These are phyloP conservation scores for Wickerhamiella brachini DNA, from an alignment of 805 yeast species.

Conservation along the genomic window DNA sequence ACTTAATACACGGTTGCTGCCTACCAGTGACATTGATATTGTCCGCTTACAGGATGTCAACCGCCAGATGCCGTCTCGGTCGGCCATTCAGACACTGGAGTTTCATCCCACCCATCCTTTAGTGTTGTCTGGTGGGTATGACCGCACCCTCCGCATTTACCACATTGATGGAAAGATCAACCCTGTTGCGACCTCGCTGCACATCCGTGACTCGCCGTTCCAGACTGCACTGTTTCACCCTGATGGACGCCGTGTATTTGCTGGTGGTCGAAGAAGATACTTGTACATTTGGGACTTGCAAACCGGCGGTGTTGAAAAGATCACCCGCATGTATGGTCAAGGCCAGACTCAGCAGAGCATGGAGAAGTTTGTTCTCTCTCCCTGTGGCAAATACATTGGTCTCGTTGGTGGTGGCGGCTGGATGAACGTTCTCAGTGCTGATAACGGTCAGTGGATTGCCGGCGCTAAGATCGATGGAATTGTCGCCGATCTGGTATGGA, in stretches of 20 bases:
- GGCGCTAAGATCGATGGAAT: conserved; percentile 86
- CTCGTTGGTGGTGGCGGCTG: conserved; percentile 80
- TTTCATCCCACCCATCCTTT: conserved; percentile 82
- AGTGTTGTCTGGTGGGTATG: conserved; percentile 83
- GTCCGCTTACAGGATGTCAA: conserved; percentile 83
- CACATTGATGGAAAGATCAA: conserved; percentile 83
- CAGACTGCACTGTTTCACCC: conserved; percentile 57
- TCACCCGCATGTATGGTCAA: conserved; percentile 83
- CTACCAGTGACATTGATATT: conserved; percentile 59
- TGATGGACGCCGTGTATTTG: conserved; percentile 43
- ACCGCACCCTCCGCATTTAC: conserved; percentile 70
- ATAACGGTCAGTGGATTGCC: conserved; percentile 72
- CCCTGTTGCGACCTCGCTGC: conserved; percentile 67
- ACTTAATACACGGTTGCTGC: conserved; percentile 37
- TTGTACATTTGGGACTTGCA: conserved; percentile 87
- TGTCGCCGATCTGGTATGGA: conserved; percentile 67
- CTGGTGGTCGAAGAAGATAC: conserved; percentile 84
- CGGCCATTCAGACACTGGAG: conserved; percentile 73
- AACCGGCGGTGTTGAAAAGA: conserved; percentile 62
- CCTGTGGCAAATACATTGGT: conserved; percentile 58
- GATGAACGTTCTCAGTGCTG: conserved; percentile 66
- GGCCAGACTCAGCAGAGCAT: conserved; percentile 72
- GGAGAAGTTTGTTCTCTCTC: conserved; percentile 65
- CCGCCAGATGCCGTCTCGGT: conserved; percentile 45
- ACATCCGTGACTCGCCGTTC: conserved; percentile 66